A percentile compares a stretch with the other conserved stretches of the same genome.
phyloP scores from a whole-genome alignment of 176 grass and related monocot species.

The Carex littledalei region DNA sequence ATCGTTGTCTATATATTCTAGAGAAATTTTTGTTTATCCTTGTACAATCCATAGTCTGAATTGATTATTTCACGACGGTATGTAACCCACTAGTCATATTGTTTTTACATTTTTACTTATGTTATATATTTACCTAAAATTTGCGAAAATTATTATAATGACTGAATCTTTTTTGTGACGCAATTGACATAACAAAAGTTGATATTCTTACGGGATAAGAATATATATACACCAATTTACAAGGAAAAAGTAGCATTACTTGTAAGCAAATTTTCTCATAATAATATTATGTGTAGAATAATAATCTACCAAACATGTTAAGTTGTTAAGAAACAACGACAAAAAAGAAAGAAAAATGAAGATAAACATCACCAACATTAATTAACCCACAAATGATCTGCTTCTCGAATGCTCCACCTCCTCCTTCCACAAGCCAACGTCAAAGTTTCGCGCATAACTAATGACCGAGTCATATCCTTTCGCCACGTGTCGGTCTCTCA shows the following conservation, averaged over 20 bases:
- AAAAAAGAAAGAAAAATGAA: neutral
- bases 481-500: neutral
- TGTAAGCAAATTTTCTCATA: neutral
- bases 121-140: too few relatives aligned
- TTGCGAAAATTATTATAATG: too few relatives aligned
- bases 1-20: too few relatives aligned
- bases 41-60: too few relatives aligned
- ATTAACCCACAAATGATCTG: neutral
- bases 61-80: too few relatives aligned
- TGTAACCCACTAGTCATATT: too few relatives aligned
- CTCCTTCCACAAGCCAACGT: slow-evolving; percentile 52
- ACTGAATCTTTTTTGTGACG: too few relatives aligned
- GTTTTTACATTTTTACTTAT: too few relatives aligned
- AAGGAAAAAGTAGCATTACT: neutral
- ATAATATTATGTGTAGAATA: neutral
- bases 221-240: neutral
- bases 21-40: too few relatives aligned
- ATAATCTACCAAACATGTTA: neutral
- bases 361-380: neutral
- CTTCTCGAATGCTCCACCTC: slow-evolving; percentile 41
- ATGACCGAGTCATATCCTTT: slow-evolving; percentile 27
- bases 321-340: neutral
- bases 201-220: neutral
- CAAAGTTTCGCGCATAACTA: slow-evolving; percentile 59
- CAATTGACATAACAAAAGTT: neutral